Evolutionary conservation across 495 filamentous ascomycete genomes (phyloP), one percentile per base, ranked within the genome.

Genomic region (Penicilliopsis zonata): DNA sequence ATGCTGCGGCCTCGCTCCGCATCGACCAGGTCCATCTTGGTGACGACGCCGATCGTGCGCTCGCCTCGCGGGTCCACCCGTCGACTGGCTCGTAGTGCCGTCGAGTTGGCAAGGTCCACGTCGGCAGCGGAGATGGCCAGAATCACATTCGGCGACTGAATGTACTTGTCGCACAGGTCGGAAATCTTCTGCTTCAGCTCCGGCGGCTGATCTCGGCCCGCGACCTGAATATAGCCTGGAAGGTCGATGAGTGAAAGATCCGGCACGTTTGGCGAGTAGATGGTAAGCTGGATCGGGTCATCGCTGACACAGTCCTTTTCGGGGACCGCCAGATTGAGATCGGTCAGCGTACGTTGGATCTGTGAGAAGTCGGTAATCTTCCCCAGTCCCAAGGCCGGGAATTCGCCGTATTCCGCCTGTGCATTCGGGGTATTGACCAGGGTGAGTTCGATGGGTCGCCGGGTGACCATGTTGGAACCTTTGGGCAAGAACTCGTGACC

Each of bases 1-100:
- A 99, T 82, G 18, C 68, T 65, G 10, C 71, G 67, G 10, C 86
- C 90, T 36, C 90, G 75, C 13, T 65, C 63, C 9, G 90, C 72
- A 35, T 94, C 86, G 13, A 99, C 86, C 13, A 99, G 71, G 50
- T 99, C 90, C 88, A 99, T 94, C 61, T 99, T 99, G 15, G 90
- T 99, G 15, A 99, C 81, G 14, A 99, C 90, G 22, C 90, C 90
- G 47, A 99, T 96, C 2, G 90, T 99, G 33, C 90, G 67, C 52
- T 99, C 92, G 16, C 90, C 90, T 32, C 92, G 65, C 3, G 92
- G 92, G 49, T 99, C 90, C 8, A 96, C 87, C 35, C 86, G 69
- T 34, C 92, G 71, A 48, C 86, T 94, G 16, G 90, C 86, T 35
- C 88, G 69, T 17, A 99, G 63, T 8, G 90, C 87, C 3, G 90